Evolutionary conservation across 1,284 basidiomycete genomes (phyloP), one percentile per base, ranked within the genome.

Genomic region (Ceratobasidium sp.): DNA sequence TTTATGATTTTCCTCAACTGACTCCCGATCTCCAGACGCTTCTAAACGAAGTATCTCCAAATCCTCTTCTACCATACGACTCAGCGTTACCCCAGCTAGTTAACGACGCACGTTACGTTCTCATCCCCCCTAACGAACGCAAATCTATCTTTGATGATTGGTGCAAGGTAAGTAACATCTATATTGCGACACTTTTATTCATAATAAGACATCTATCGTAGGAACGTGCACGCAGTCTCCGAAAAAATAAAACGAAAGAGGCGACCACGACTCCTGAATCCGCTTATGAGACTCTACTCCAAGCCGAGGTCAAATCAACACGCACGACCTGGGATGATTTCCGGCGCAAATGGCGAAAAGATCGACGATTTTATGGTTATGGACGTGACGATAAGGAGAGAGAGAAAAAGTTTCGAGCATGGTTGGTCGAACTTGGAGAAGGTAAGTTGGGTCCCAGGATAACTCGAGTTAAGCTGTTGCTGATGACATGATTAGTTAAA

Each of bases 21-120:
- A 50, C 59, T 17, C 53, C 31, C 54, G 47, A n/a, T 48, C 4
- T 14, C 0, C 78, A 97, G 95, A 93, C 93, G 0, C 85, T 98
- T 6, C 86, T 98, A 15, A 87, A 90, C 74, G 96, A 98, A 80
- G 95, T 95, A 81, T 90, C 97, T 76, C 89, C 99, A 77, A 97
- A 97, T 79, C 97, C 97, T 0, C 89, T 99, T 71, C 90, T 95
- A 76, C 97, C 98, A 17, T 99, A 96, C 96, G 97, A 99, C 79
- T 90, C 87, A 11, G 95, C 94, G 45, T 87, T 99, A n/a, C 95
- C 97, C 2, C 88, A 94, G 56, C 98, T 99, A 82, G 91, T 98
- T 73, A 91, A 91, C 50, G 96, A 98, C 80, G 93, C 96, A 14
- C 91, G 96, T 75, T 99, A 98, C 83, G 90, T 95, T 24, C 88